phyloP scores from a whole-genome alignment of 2,329 filamentous ascomycete species.

The Malbranchea zuffiana region DNA sequence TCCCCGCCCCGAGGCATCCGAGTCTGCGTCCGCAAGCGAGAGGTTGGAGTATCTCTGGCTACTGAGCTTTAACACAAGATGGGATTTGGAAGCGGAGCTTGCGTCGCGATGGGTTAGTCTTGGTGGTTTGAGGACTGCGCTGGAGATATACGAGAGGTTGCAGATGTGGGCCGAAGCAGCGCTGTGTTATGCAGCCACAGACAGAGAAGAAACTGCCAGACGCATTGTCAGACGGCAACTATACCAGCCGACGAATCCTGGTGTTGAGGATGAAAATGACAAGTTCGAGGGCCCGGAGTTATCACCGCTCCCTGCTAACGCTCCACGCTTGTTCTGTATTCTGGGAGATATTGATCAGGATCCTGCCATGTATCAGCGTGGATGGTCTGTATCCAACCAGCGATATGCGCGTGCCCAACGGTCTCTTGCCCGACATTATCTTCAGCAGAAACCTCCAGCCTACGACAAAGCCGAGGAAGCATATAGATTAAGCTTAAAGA shows the following conservation, averaged over 20 bases:
- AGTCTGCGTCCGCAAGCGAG: conserved; percentile 66
- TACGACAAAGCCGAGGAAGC: conserved; percentile 61
- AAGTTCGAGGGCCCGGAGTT: conserved; percentile 58
- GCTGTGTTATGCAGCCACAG: conserved; percentile 68
- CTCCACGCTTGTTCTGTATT: conserved; percentile 83
- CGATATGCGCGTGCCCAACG: conserved; percentile 81
- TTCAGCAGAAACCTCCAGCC: conserved; percentile 49
- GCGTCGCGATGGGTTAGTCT: conserved; percentile 85
- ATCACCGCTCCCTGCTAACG: conserved; percentile 63
- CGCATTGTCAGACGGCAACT: conserved; percentile 67
- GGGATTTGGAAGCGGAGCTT: conserved; percentile 89
- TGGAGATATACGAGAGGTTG: conserved; percentile 91
- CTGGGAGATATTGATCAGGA: conserved; percentile 78
- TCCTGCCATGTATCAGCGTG: conserved; percentile 63
- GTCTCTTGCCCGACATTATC: conserved; percentile 69
- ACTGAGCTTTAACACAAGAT: conserved; percentile 71
- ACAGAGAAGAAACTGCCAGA: conserved; percentile 73
- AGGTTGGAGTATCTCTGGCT: conserved; percentile 76
- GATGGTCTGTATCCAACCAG: conserved; percentile 73
- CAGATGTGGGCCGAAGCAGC: conserved; percentile 93
- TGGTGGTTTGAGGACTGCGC: conserved; percentile 74
- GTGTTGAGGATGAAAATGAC: conserved; percentile 42
- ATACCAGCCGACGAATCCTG: conserved; percentile 50
- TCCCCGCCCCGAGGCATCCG: conserved; percentile 60
- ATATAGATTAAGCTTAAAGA: conserved; percentile 63